Conservation (phyloP, 2,329 filamentous ascomycete species). For the Colletotrichum sidae region DNA sequence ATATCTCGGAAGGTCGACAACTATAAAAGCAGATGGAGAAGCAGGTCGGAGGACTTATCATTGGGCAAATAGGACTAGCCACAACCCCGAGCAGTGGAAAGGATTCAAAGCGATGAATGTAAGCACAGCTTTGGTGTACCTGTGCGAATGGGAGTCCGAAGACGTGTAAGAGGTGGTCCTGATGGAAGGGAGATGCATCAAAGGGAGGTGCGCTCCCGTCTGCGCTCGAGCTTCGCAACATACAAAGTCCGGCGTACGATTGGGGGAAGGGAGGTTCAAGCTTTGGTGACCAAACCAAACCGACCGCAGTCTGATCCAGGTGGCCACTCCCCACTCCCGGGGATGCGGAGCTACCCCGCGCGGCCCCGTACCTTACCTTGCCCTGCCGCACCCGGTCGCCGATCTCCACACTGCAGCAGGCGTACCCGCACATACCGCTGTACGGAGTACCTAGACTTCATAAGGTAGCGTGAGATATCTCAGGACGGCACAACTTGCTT, state of each 20-base stretch:
- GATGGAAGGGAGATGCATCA: constrained; percentile 15
- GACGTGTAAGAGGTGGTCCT: neutral
- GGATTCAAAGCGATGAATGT: constrained; percentile 14
- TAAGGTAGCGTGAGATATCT: too few species aligned
- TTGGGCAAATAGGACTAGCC: too few species aligned
- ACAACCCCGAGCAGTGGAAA: constrained; percentile 1
- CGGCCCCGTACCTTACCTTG: constrained; percentile 10
- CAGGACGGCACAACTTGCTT: too few species aligned
- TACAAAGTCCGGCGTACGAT: constrained; percentile 22
- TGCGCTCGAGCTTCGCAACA: constrained; percentile 15
- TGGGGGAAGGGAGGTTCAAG: neutral
- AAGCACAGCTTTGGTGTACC: neutral
- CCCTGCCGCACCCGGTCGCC: constrained; percentile 20
- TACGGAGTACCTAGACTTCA: too few species aligned
- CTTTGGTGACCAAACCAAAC: constrained; percentile 6
- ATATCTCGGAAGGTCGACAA: neutral
- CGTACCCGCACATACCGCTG: too few species aligned
- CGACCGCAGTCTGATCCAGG: too few species aligned
- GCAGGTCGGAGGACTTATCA: neutral
- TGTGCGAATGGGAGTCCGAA: constrained; percentile 1
- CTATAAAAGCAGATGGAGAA: neutral
- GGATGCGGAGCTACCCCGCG: constrained; percentile 34
- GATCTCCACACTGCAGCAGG: constrained; percentile 5
- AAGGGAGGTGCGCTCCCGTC: neutral
- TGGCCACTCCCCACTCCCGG: too few species aligned